Evolutionary conservation across 2,329 filamentous ascomycete genomes (phyloP), one percentile per base, ranked within the genome.

Genomic region (Trichoderma sp.): DNA sequence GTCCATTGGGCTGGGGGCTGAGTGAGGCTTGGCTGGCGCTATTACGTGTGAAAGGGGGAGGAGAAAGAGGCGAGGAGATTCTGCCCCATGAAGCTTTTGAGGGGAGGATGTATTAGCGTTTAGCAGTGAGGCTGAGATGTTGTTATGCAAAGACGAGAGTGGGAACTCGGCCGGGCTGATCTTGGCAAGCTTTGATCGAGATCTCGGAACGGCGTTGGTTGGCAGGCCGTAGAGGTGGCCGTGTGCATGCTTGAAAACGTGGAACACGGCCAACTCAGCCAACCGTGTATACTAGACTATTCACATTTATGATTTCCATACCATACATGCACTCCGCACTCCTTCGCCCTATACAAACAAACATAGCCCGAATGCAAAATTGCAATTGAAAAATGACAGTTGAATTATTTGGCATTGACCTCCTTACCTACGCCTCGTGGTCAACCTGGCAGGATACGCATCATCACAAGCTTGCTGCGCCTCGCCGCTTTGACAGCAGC

Each of bases 181-280:
- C 69, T 53, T n/a, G 41, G 69, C 60, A 14, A 53, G 69, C 69
- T 53, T 45, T 45, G 33, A 72, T 53, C 69, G 69, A 72, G 69
- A 72, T 72, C 69, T 72, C 16, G 69, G 63, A n/a, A 56, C 59
- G 35, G 59, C 33, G 66, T 33, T 59, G 27, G 60, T 50, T 38
- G 45, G 66, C 45, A n/a, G 59, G 29, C 29, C 59, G 65, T 27
- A n/a, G 18, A 33, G 16, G 29, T 69, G 59, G 59, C 27, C 38
- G n/a, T 35, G n/a, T 45, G 31, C 41, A 27, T 59, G 33, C 50
- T 60, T 27, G 66, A 71, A 29, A n/a, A n/a, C 31, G 35, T 71
- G 53, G 27, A 45, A 45, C 24, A 29, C 41, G 41, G 4, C 27
- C n/a, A 53, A 33, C 31, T 16, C 9, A 12, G 29, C 27, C 69